Evolutionary conservation across 2,329 filamentous ascomycete species (phyloP), one percentile per base, ranked within the genome.

Genomic region (Hirsutella rhossiliensis): DNA sequence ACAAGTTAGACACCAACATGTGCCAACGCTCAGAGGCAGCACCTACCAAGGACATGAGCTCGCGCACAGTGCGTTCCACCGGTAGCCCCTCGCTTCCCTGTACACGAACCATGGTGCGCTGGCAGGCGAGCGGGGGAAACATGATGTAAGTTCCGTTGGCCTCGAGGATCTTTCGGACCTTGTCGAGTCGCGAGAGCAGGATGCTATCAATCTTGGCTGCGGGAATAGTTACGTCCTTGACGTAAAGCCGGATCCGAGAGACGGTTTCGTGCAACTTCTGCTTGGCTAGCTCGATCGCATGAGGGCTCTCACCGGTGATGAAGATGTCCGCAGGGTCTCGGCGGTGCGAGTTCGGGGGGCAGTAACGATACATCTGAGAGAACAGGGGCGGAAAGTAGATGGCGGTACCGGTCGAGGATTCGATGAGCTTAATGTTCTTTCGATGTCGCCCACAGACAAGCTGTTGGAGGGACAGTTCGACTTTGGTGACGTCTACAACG

Each of bases 371-470:
- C 51, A 96, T 82, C 47, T 84, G 81, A 13, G 90, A 89, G 60
- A 97, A 97, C 1, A 90, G 84, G 8, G 89, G 88, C 27, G 92
- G 92, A 59, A 98, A 97, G 67, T 98, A 98, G 56, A 98, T 97
- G 50, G 92, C 90, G 9, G 92, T 97, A 56, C 89, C 87, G 13
- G 92, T 97, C 27, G 84, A 80, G 13, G 92, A 94, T 65, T 98
- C 92, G 57, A 98, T 96, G 56, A 92, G 71, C 69, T 97, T 97
- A 69, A 98, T 95, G 62, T 96, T 96, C 71, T 95, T 94, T 54
- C 92, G 79, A 54, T 89, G 90, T 41, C 92, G 85, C 41, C 92
- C 92, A 61, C 89, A 96, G 41, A 97, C 81, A 44, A 96, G 74
- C 46, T 88, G 92, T 61, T 98, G 92, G 60, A 95, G 76, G 23